Conservation (phyloP, 148 eudicot genomes). For the Spergularia marina region DNA sequence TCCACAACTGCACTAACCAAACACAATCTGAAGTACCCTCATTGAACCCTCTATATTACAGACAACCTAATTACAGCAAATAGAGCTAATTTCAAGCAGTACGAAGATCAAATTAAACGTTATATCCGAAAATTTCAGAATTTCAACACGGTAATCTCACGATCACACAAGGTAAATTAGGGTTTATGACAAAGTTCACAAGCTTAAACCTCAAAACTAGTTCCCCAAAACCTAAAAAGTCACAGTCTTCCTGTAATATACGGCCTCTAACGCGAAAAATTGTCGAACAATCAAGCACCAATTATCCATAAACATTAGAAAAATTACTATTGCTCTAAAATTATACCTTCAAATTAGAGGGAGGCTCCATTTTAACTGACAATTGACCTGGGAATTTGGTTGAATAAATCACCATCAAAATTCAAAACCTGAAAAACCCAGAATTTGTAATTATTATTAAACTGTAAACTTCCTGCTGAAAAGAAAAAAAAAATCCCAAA, state of each 20-base stretch:
- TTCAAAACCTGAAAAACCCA: not conserved
- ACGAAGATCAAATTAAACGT: not conserved
- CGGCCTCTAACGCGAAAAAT: not conserved
- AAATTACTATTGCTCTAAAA: too few species aligned
- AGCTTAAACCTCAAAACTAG: constrained; percentile 1
- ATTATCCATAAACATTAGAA: not conserved
- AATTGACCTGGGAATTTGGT: constrained; percentile 1
- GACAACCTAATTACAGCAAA: not conserved
- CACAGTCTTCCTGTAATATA: not conserved
- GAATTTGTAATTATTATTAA: not conserved
- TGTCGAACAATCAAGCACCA: not conserved
- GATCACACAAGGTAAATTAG: not conserved
- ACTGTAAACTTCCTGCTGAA: not conserved
- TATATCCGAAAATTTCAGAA: not conserved
- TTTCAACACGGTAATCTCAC: not conserved
- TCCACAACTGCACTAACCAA: not conserved
- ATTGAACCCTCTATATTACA: not conserved
- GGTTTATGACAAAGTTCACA: constrained; percentile 1
- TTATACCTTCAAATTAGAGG: not conserved
- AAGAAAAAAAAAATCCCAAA: too few species aligned
- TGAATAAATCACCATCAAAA: constrained; percentile 14
- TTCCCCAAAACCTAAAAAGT: not conserved
- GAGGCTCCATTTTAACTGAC: constrained; percentile 6
- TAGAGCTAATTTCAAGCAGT: not conserved
- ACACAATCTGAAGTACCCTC: not conserved